phyloP scores from a whole-genome alignment of 192 early-diverging fungal species.

The Pilaira anomala region DNA sequence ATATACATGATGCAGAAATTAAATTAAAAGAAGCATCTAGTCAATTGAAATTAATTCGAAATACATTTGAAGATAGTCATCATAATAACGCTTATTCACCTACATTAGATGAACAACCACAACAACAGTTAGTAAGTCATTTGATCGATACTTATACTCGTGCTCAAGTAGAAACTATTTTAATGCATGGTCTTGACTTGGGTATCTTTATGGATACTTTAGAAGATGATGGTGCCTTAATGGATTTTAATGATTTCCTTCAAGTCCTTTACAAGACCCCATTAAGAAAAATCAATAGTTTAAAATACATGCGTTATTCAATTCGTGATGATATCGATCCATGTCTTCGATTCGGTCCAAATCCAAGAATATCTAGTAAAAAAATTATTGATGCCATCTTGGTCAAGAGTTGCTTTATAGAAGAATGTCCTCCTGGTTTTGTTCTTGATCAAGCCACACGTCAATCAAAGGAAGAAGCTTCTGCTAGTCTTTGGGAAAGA shows the following conservation, averaged over 20 bases:
- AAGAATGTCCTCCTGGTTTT: slow-evolving; percentile 62
- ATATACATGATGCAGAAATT: slow-evolving; percentile 53
- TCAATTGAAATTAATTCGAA: slow-evolving; percentile 77
- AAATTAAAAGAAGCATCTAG: slow-evolving; percentile 65
- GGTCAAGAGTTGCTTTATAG: slow-evolving; percentile 81
- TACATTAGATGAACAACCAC: slow-evolving; percentile 42
- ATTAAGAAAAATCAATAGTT: slow-evolving; percentile 66
- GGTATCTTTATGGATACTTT: slow-evolving; percentile 35
- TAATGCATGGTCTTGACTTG: slow-evolving; percentile 23
- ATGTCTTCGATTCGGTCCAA: slow-evolving; percentile 90
- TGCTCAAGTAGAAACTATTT: slow-evolving; percentile 25
- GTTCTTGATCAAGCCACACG: slow-evolving; percentile 42
- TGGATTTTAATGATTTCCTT: slow-evolving; percentile 88
- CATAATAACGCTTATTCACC: neutral
- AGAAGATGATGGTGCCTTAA: slow-evolving; percentile 67
- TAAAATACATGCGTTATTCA: slow-evolving; percentile 82
- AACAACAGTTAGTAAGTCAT: slow-evolving; percentile 1
- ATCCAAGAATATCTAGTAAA: slow-evolving; percentile 77
- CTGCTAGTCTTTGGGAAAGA: slow-evolving; percentile 46
- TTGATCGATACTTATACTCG: slow-evolving; percentile 36
- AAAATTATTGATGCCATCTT: slow-evolving; percentile 87
- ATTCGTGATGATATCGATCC: slow-evolving; percentile 90
- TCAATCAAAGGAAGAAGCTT: slow-evolving; percentile 37
- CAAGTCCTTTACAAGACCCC: slow-evolving; percentile 57
- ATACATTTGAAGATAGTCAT: slow-evolving; percentile 56